phyloP scores from a whole-genome alignment of 2,329 filamentous ascomycete genomes.

The Exophiala alcalophila region DNA sequence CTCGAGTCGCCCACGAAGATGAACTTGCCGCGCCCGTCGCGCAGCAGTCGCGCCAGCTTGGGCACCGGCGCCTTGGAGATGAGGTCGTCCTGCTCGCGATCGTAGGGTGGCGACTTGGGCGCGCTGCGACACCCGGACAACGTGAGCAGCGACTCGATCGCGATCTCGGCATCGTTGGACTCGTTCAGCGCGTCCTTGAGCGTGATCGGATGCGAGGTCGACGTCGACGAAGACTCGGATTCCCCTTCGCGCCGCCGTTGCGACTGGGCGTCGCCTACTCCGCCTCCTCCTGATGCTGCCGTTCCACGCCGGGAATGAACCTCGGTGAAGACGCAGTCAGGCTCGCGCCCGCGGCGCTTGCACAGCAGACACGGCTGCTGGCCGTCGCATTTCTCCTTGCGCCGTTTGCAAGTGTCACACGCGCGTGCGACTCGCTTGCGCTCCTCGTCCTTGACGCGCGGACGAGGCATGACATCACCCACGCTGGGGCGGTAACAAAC shows the following conservation, averaged over 20 bases:
- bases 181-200: constrained; percentile 23
- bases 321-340: constrained; percentile 42
- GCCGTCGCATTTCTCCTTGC: constrained; percentile 54
- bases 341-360: constrained; percentile 41
- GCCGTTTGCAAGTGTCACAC: constrained; percentile 33
- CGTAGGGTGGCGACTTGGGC: constrained; percentile 24
- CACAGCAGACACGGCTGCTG: constrained; percentile 52
- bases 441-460: constrained; percentile 31
- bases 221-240: not conserved
- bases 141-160: constrained; percentile 30
- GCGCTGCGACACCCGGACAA: constrained; percentile 29
- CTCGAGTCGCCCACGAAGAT: constrained; percentile 56
- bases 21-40: constrained; percentile 53
- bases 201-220: constrained; percentile 22
- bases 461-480: constrained; percentile 29
- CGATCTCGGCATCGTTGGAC: constrained; percentile 31
- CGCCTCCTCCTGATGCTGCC: constrained; percentile 3
- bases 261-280: no score
- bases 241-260: no score
- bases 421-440: constrained; percentile 30
- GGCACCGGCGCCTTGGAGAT: constrained; percentile 38
- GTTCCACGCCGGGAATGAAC: constrained; percentile 17
- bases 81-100: constrained; percentile 15
- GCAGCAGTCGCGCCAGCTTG: constrained; percentile 47
- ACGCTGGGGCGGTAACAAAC: not conserved